Conservation (phyloP, 805 yeast genomes). For the Lipomyces lipofer region DNA sequence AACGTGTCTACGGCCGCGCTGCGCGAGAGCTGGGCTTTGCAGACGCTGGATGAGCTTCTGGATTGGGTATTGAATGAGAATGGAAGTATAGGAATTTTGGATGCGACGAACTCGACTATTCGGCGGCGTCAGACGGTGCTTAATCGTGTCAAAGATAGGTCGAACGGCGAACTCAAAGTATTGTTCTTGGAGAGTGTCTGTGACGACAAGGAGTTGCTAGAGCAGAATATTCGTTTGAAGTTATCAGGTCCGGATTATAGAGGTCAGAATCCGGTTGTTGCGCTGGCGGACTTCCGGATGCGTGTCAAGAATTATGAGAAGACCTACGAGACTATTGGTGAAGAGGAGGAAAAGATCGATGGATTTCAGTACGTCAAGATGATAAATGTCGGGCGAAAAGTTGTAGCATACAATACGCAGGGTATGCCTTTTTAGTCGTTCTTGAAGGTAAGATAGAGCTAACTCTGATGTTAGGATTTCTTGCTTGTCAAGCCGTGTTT, state of each 20-base stretch:
- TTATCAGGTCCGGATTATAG: conserved; percentile 91
- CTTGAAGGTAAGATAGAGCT: neutral
- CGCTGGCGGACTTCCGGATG: conserved; percentile 77
- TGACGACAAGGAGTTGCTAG: conserved; percentile 73
- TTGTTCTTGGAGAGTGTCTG: conserved; percentile 85
- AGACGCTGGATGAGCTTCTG: conserved; percentile 78
- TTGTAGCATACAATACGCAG: conserved; percentile 86
- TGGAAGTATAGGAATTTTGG: conserved; percentile 91
- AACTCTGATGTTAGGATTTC: conserved; percentile 50
- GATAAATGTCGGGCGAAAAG: conserved; percentile 94
- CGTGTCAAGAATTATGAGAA: conserved; percentile 79
- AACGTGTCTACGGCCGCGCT: conserved; percentile 62
- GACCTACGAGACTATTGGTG: conserved; percentile 89
- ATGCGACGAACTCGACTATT: conserved; percentile 87
- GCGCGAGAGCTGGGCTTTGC: conserved; percentile 95
- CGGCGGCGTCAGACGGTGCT: conserved; percentile 67
- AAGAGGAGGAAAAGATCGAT: conserved; percentile 60
- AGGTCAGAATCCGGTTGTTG: conserved; percentile 77
- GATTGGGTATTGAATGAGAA: conserved; percentile 77
- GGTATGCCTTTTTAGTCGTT: conserved; percentile 40
- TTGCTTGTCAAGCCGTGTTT: conserved; percentile 91
- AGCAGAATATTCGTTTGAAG: conserved; percentile 79
- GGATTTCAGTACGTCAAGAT: conserved; percentile 85
- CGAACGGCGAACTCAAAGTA: conserved; percentile 59
- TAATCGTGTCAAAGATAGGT: conserved; percentile 37